These are phyloP conservation scores for Helicocarpus griseus DNA, from an alignment of 2,329 filamentous ascomycete species.

Conservation along the genomic window DNA sequence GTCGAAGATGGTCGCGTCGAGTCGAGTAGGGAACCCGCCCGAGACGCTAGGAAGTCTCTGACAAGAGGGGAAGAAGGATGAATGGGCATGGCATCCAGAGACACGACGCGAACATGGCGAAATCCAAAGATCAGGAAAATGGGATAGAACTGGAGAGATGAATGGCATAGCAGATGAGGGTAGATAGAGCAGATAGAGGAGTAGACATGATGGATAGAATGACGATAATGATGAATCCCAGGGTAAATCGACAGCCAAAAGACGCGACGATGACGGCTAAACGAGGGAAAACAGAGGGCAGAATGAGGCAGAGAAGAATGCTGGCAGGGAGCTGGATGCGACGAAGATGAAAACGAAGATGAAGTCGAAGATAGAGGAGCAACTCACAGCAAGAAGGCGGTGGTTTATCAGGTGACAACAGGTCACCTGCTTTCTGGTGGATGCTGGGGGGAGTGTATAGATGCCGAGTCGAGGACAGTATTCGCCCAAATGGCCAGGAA, in stretches of 20 bases:
- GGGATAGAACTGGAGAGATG: background rate
- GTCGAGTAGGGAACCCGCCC: background rate
- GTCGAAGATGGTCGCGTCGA: too few species aligned
- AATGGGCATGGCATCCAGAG: background rate
- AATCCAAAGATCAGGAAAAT: background rate
- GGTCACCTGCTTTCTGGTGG: conserved; percentile 32
- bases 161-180: too few species aligned
- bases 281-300: background rate
- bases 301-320: background rate
- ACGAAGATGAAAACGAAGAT: background rate
- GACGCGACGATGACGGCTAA: background rate
- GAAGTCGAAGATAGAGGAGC: background rate
- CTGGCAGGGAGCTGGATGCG: background rate
- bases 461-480: background rate
- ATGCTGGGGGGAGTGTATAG: conserved; percentile 25
- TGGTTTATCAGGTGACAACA: conserved; percentile 37
- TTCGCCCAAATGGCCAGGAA: background rate
- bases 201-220: background rate
- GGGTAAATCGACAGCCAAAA: background rate
- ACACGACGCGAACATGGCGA: background rate
- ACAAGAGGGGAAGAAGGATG: too few species aligned
- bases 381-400: too few species aligned
- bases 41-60: background rate
- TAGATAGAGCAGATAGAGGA: too few species aligned
- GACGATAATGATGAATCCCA: background rate